Evolutionary conservation across 2,329 filamentous ascomycete genomes (phyloP).

Genomic region (Aspergillus fructus): DNA sequence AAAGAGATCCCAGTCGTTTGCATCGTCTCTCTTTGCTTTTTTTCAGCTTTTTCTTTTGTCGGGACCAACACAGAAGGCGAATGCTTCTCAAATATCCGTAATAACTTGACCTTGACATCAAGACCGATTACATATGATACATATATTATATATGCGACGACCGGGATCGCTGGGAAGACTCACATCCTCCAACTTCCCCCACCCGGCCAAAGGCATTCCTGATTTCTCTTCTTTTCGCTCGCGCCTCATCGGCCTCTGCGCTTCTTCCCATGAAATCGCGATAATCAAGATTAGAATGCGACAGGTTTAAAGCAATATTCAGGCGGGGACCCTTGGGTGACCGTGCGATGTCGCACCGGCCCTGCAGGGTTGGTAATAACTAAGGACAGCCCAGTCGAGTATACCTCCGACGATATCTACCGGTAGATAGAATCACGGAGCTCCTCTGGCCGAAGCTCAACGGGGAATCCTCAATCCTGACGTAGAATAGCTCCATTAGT

Average conservation of each 20-base stretch:
- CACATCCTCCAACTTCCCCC: conserved; percentile 13
- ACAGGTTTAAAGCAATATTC: neutral
- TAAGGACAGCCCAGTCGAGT: neutral
- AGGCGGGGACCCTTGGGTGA: neutral
- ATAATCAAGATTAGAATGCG: neutral
- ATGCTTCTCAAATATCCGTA: neutral
- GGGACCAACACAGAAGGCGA: neutral
- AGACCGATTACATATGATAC: conserved; percentile 9
- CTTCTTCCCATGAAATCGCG: neutral
- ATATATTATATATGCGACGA: conserved; percentile 8
- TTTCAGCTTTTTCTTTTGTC: conserved; percentile 3
- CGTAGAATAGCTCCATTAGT: conserved; percentile 12
- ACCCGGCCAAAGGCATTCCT: conserved; percentile 20
- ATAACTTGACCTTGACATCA: neutral
- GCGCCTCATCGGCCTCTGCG: neutral
- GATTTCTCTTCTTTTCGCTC: neutral
- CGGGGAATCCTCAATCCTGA: conserved; percentile 16
- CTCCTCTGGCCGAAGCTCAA: conserved; percentile 13
- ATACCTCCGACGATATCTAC: conserved; percentile 8
- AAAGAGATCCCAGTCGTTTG: conserved; percentile 4
- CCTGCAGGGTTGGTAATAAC: conserved; percentile 13
- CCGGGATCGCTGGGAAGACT: conserved; percentile 11
- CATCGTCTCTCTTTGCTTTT: conserved; percentile 3
- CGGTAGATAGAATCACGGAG: conserved; percentile 9
- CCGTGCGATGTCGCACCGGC: conserved; percentile 11